Conservation (phyloP, 192 early-diverging fungal species). For the Coemansia javaensis region DNA sequence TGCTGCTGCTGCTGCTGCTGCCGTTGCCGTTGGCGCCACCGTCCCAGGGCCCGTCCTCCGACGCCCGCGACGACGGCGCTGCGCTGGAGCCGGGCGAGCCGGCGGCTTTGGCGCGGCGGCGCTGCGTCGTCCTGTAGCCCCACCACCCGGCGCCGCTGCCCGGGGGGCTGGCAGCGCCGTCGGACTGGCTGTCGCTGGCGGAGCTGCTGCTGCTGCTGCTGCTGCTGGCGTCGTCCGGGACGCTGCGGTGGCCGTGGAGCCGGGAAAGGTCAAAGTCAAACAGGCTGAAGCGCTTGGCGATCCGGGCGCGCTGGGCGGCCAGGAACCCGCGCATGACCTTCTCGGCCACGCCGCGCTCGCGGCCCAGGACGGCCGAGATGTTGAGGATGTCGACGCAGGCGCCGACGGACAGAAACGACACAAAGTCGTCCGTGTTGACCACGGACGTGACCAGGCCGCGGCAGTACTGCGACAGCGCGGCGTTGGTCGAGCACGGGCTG, state of each 20-base stretch:
- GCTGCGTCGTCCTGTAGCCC: constrained; percentile 11
- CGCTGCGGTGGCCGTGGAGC: constrained; percentile 21
- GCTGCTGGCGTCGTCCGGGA: constrained; percentile 6
- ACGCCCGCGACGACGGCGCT: not conserved
- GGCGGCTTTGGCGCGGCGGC: not conserved
- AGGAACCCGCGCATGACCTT: constrained; percentile 61
- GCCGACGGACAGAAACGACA: constrained; percentile 71
- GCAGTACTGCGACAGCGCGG: constrained; percentile 64
- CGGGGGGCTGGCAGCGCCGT: not conserved
- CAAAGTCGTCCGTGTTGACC: constrained; percentile 75
- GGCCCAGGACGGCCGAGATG: constrained; percentile 59
- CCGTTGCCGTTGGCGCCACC: not conserved
- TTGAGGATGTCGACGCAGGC: constrained; percentile 70
- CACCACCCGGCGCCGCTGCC: constrained; percentile 1
- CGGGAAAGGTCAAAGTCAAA: constrained; percentile 49
- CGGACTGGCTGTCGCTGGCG: not conserved
- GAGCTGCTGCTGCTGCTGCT: no score
- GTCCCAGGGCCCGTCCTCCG: not conserved
- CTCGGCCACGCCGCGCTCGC: constrained; percentile 61
- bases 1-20: not conserved
- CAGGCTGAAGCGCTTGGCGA: constrained; percentile 19
- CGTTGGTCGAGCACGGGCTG: constrained; percentile 69
- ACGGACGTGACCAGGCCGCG: constrained; percentile 73
- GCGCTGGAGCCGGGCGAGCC: not conserved
- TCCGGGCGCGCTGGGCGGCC: constrained; percentile 30